Conservation (phyloP, 176 grass and related monocot species). For the Carex cristatella region DNA sequence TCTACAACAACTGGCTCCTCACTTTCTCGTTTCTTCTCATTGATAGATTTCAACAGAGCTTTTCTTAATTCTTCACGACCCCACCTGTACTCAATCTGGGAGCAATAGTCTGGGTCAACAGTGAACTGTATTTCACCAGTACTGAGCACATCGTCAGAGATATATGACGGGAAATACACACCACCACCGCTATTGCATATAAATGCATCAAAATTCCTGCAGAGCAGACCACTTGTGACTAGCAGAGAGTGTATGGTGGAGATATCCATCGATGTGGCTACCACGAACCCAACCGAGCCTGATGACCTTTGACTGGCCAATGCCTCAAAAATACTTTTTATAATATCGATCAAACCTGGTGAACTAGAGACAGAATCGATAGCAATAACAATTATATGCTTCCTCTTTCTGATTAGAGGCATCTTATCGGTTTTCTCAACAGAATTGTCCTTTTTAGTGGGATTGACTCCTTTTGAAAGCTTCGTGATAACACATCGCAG, state of each 20-base stretch:
- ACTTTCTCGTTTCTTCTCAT: constrained; percentile 44
- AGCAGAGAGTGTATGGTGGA: constrained; percentile 56
- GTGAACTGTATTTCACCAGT: constrained; percentile 61
- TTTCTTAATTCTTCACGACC: constrained; percentile 79
- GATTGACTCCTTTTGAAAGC: constrained; percentile 34
- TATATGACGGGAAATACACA: constrained; percentile 64
- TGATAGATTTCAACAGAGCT: constrained; percentile 43
- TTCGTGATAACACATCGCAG: constrained; percentile 40
- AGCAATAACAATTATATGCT: constrained; percentile 56
- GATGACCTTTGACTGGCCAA: constrained; percentile 19
- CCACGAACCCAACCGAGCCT: constrained; percentile 47
- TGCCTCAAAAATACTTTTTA: constrained; percentile 55
- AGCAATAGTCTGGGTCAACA: constrained; percentile 70
- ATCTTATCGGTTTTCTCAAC: constrained; percentile 44
- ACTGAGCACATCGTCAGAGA: constrained; percentile 58
- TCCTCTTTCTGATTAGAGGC: constrained; percentile 50
- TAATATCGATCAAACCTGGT: constrained; percentile 39
- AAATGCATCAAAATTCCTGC: constrained; percentile 83
- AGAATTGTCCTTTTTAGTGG: constrained; percentile 19
- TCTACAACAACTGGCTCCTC: constrained; percentile 45
- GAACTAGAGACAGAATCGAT: constrained; percentile 50
- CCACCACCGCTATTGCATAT: constrained; percentile 83
- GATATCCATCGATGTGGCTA: constrained; percentile 55
- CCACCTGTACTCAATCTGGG: constrained; percentile 87
- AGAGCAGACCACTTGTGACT: constrained; percentile 38